phyloP scores from a whole-genome alignment of 1,284 basidiomycete species.

The Cutaneotrichosporon sp. region DNA sequence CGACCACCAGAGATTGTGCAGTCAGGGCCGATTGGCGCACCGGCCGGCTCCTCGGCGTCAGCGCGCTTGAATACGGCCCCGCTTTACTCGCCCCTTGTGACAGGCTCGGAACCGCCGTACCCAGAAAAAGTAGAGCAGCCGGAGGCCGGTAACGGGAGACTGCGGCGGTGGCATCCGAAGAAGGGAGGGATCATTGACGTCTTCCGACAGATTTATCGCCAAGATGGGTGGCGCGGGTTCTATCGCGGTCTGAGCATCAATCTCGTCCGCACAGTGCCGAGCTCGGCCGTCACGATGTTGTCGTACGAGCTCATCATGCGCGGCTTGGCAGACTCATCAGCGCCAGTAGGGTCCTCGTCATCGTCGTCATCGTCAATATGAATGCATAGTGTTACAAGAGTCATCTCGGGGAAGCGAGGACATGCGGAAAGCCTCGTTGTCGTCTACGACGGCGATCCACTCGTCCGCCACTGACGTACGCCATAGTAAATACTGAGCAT shows the following conservation, averaged over 20 bases:
- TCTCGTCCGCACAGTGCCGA: constrained; percentile 84
- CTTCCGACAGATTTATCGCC: constrained; percentile 63
- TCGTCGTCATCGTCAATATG: constrained; percentile 2
- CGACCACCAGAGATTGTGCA: background rate
- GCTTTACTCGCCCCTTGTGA: constrained; percentile 28
- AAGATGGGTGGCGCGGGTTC: constrained; percentile 79
- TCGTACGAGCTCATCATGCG: constrained; percentile 59
- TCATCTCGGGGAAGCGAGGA: too few species aligned
- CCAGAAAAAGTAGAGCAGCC: background rate
- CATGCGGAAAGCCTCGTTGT: too few species aligned
- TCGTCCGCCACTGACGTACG: too few species aligned
- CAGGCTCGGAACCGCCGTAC: constrained; percentile 26
- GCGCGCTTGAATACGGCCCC: too few species aligned
- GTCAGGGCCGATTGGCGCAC: background rate
- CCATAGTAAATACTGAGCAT: too few species aligned
- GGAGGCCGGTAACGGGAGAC: background rate
- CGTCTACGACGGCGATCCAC: too few species aligned
- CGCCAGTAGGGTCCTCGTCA: too few species aligned
- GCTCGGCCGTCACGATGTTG: constrained; percentile 87
- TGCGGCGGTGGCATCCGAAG: constrained; percentile 17
- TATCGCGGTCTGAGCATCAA: constrained; percentile 89
- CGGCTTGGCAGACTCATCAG: constrained; percentile 25
- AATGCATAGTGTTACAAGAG: constrained; percentile 3
- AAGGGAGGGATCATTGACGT: constrained; percentile 63
- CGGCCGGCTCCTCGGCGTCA: background rate